Percentiles rank a stretch among this genome's conserved stretches.
These are phyloP conservation scores for Hymenoscyphus occultus DNA, from an alignment of 2,329 filamentous ascomycete genomes.

Conservation along the genomic window DNA sequence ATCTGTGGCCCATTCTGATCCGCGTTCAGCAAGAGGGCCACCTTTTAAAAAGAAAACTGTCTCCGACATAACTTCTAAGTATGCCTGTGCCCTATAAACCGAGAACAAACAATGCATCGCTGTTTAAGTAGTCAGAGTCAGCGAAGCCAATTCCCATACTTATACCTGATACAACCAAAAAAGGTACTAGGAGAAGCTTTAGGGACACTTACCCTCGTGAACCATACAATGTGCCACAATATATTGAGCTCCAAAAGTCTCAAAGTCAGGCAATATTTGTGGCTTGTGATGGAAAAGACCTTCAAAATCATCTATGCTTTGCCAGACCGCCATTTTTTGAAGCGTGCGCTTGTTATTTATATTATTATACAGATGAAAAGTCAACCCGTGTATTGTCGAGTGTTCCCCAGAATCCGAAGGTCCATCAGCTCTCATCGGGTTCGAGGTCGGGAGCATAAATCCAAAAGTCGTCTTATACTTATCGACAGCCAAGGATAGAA, in stretches of 20 bases:
- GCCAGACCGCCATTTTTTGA: background rate
- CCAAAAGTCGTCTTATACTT: background rate
- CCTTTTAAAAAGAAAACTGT: background rate
- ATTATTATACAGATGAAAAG: background rate
- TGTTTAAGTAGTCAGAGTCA: background rate
- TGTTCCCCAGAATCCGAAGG: background rate
- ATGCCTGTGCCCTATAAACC: background rate
- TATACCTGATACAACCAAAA: no score
- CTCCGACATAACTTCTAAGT: background rate
- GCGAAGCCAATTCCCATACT: background rate
- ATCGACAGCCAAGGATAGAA: background rate
- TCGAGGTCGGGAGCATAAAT: background rate
- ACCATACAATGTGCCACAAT: background rate
- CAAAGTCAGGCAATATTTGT: background rate
- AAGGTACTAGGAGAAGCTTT: no score
- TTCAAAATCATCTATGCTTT: background rate
- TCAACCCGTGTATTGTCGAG: background rate
- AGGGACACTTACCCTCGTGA: background rate
- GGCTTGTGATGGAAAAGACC: background rate
- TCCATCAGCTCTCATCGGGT: background rate
- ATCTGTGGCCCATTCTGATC: background rate
- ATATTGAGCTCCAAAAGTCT: background rate
- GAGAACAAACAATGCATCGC: background rate
- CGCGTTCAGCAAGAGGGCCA: background rate
- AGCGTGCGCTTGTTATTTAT: background rate